Conservation (phyloP, 345 rosid species). For the Erucastrum elatum region DNA sequence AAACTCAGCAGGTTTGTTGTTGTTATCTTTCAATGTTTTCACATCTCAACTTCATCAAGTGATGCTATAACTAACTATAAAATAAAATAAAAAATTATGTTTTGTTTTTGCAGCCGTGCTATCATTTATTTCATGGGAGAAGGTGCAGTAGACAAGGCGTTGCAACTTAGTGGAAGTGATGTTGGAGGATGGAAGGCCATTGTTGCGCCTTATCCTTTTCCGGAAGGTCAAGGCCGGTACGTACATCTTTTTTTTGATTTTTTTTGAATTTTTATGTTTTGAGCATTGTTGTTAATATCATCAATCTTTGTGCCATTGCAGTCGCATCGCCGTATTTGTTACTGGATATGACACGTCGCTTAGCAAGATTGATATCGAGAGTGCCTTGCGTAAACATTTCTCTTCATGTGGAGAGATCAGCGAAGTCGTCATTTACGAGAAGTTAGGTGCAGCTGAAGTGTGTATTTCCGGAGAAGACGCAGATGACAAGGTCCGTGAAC, state of each 20-base stretch:
- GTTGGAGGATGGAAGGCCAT: background rate
- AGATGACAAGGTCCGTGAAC: background rate
- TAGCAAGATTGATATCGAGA: background rate
- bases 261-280: no score
- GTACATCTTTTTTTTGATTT: background rate
- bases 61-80: no score
- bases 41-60: background rate
- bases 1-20: background rate
- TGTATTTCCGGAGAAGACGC: background rate
- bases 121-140: background rate
- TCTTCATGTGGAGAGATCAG: background rate
- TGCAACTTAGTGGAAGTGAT: background rate
- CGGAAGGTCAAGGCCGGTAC: background rate
- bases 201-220: background rate
- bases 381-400: background rate
- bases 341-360: background rate
- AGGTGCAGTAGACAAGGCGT: background rate
- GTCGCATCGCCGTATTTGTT: background rate
- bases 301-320: background rate
- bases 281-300: background rate
- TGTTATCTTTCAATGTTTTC: background rate
- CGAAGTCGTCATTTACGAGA: no score
- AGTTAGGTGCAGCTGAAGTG: no score
- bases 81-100: no score
- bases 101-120: background rate